A percentile compares a stretch with the other conserved stretches of the same genome.
Evolutionary conservation across 305 asterid genomes (phyloP).

Genomic region (Fraxinus floribunda): DNA sequence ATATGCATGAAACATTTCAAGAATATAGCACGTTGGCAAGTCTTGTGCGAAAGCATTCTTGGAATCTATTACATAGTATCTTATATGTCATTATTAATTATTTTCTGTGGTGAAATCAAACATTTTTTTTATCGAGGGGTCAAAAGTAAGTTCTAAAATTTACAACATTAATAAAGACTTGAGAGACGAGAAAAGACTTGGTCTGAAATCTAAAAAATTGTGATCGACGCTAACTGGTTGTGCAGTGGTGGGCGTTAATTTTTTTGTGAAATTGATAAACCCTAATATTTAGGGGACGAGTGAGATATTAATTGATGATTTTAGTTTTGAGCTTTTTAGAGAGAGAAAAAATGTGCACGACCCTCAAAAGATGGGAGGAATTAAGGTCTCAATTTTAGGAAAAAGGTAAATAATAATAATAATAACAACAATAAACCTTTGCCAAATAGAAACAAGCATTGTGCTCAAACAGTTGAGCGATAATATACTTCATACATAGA

Average conservation of each 20-base stretch:
- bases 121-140: not conserved
- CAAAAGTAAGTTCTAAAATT: too few relatives aligned
- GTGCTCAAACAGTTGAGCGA: not conserved
- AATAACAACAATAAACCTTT: not conserved
- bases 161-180: not conserved
- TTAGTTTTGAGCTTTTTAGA: not conserved
- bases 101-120: not conserved
- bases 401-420: not conserved
- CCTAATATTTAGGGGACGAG: not conserved
- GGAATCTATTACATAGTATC: not conserved
- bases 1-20: not conserved
- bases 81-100: not conserved
- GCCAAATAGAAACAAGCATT: not conserved
- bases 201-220: not conserved
- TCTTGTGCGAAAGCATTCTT: not conserved
- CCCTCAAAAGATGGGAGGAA: not conserved
- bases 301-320: not conserved
- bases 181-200: not conserved
- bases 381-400: not conserved
- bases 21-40: not conserved
- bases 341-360: not conserved
- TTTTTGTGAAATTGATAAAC: not conserved
- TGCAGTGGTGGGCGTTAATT: not conserved
- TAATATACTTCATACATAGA: too few relatives aligned
- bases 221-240: not conserved